Evolutionary conservation across 768 basidiomycete genomes (phyloP).

Genomic region (Rubroboletus pulcherrimus): DNA sequence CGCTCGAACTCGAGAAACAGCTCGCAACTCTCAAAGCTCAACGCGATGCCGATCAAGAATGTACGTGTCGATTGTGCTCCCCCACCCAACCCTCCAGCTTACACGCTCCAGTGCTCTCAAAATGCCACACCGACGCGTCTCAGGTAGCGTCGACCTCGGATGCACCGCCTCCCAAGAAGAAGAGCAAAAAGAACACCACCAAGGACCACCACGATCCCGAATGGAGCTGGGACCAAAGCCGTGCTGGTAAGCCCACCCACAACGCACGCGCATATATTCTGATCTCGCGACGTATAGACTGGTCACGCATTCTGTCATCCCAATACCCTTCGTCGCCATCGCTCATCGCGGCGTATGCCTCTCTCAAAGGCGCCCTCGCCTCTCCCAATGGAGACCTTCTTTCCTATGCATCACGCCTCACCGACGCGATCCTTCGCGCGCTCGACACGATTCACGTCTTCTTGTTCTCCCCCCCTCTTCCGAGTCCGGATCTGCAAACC

Average conservation of each 20-base stretch:
- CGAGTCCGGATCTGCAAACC: not conserved
- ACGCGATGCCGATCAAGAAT: constrained; percentile 22
- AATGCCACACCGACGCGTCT: constrained; percentile 13
- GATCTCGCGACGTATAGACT: constrained; percentile 11
- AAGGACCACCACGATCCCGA: constrained; percentile 16
- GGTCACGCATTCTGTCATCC: constrained; percentile 18
- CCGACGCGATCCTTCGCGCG: constrained; percentile 18
- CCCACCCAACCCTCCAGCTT: not conserved
- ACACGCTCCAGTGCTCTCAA: constrained; percentile 19
- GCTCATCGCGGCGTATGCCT: constrained; percentile 18
- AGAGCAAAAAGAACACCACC: constrained; percentile 19
- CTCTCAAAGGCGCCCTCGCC: constrained; percentile 19
- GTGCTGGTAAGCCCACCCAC: constrained; percentile 8
- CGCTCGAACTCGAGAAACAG: constrained; percentile 29
- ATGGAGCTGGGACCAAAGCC: constrained; percentile 22
- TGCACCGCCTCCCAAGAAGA: constrained; percentile 26
- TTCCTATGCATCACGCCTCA: constrained; percentile 10
- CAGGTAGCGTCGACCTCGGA: constrained; percentile 12
- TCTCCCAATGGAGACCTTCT: constrained; percentile 4
- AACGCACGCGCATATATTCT: not conserved
- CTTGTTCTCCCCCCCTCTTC: constrained; percentile 12
- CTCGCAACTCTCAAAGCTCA: constrained; percentile 18
- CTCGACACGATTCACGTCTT: constrained; percentile 18
- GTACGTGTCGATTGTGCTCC: constrained; percentile 10
- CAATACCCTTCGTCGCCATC: constrained; percentile 23